A percentile compares a stretch with the other conserved stretches of the same genome.
phyloP scores from a whole-genome alignment of 108 stramenopile genomes.

The Pseudonitzschia multiseries region DNA sequence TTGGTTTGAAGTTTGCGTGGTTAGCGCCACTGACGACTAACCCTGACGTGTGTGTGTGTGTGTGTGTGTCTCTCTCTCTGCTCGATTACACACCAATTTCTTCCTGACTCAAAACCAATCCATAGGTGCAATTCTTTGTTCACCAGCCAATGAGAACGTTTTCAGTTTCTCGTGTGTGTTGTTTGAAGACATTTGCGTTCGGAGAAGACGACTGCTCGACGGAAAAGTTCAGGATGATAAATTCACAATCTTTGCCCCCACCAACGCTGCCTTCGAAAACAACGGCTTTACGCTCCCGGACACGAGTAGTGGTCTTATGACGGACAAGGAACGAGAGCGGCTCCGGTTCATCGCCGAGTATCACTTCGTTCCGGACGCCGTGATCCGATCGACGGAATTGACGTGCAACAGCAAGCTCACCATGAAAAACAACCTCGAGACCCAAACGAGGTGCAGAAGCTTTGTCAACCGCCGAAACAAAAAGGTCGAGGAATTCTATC shows the following conservation, averaged over 20 bases:
- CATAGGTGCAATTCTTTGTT: neutral
- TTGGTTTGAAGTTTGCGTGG: too few species aligned
- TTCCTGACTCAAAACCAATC: neutral
- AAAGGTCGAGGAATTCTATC: neutral
- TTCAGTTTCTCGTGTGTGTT: neutral
- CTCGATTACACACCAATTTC: too few species aligned
- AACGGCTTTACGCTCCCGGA: neutral
- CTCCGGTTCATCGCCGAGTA: neutral
- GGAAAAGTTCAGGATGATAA: neutral
- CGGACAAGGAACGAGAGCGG: neutral
- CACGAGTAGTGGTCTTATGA: neutral
- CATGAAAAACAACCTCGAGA: neutral
- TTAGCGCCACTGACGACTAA: too few species aligned
- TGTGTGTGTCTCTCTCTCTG: neutral
- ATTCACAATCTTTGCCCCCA: neutral
- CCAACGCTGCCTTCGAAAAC: neutral
- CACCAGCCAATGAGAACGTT: neutral
- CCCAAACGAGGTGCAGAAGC: neutral
- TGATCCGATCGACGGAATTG: neutral
- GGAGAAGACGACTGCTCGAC: neutral
- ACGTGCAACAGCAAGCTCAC: neutral
- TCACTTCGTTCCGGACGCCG: neutral
- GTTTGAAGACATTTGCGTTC: neutral
- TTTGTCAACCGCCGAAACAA: neutral
- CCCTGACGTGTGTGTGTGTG: too few species aligned